Evolutionary conservation across 345 rosid genomes (phyloP).

Genomic region (Gossypium herbaceum): DNA sequence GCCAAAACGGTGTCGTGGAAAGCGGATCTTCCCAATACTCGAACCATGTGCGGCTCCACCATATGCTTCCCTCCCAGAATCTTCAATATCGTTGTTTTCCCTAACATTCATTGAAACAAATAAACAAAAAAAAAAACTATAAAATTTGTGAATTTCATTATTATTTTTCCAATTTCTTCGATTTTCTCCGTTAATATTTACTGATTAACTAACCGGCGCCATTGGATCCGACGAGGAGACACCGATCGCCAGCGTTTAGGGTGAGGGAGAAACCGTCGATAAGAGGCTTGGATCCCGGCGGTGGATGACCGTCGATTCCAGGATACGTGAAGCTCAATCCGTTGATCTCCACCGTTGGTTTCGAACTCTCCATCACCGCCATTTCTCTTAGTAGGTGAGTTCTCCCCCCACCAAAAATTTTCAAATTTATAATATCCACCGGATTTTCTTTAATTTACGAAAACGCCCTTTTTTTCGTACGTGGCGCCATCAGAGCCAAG

Average conservation of each 20-base stretch:
- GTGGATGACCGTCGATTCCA: constrained; percentile 94
- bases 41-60: constrained; percentile 96
- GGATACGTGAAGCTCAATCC: constrained; percentile 90
- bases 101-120: constrained; percentile 24
- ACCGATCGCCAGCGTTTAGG: constrained; percentile 64
- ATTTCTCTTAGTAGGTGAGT: constrained; percentile 19
- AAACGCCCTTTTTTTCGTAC: not conserved
- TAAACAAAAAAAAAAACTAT: not conserved
- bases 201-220: constrained; percentile 66
- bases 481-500: not conserved
- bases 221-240: constrained; percentile 97
- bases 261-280: constrained; percentile 63
- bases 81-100: constrained; percentile 89
- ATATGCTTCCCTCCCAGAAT: constrained; percentile 94
- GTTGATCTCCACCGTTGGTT: constrained; percentile 56
- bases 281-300: constrained; percentile 72
- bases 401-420: not conserved
- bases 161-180: not conserved
- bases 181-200: not conserved
- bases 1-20: constrained; percentile 86
- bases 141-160: not conserved
- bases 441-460: not conserved
- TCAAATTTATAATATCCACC: not conserved
- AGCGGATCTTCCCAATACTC: constrained; percentile 78
- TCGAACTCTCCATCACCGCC: constrained; percentile 32